A percentile compares a stretch with the other conserved stretches of the same genome.
These are phyloP conservation scores for Eucalyptus camaldulensis DNA, from an alignment of 345 rosid species.

Conservation along the genomic window DNA sequence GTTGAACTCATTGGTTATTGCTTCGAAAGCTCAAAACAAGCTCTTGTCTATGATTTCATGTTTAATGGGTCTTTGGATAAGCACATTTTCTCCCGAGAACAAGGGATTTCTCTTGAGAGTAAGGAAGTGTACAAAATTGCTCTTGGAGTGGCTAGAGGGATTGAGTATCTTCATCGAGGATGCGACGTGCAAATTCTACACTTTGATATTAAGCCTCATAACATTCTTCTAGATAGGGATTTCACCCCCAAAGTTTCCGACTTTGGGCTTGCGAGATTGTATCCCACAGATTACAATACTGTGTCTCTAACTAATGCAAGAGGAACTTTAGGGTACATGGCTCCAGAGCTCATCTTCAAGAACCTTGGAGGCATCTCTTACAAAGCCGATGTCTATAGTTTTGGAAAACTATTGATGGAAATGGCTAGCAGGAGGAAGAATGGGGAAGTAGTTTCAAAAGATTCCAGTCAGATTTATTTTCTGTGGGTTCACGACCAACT, in stretches of 20 bases:
- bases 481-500: too few relatives aligned
- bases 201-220: not conserved
- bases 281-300: not conserved
- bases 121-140: not conserved
- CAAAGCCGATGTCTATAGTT: too few relatives aligned
- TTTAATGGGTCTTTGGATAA: not conserved
- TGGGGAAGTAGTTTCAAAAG: fast-evolving
- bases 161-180: not conserved
- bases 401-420: too few relatives aligned
- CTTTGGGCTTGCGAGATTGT: not conserved
- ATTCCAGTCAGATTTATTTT: too few relatives aligned
- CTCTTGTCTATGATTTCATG: not conserved
- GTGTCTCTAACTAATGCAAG: not conserved
- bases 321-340: not conserved
- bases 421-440: too few relatives aligned
- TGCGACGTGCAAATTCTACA: not conserved
- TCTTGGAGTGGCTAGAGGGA: not conserved
- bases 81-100: not conserved
- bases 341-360: not conserved
- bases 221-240: not conserved
- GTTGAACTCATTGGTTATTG: not conserved
- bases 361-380: too few relatives aligned
- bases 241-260: not conserved
- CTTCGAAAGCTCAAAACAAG: not conserved
- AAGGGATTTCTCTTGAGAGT: not conserved